phyloP scores from a whole-genome alignment of 2,329 filamentous ascomycete genomes.

The Hypoxylon sp. region DNA sequence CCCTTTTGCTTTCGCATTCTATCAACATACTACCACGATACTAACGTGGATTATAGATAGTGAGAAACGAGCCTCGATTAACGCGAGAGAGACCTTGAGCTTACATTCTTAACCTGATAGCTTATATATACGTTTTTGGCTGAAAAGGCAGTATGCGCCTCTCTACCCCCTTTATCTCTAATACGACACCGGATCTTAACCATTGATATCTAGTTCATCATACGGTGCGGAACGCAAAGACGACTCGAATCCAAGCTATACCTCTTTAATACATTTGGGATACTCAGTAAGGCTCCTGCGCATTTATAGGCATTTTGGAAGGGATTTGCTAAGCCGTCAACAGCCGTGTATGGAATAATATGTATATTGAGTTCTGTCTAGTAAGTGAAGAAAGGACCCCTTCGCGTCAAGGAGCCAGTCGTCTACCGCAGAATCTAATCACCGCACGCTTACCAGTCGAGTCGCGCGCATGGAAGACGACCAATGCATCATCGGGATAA shows the following conservation, averaged over 20 bases:
- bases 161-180: background rate
- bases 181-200: slow-evolving; percentile 29
- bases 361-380: slow-evolving; percentile 70
- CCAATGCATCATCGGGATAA: slow-evolving; percentile 72
- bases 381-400: slow-evolving; percentile 55
- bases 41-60: slow-evolving; percentile 29
- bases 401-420: background rate
- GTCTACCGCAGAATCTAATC: slow-evolving; percentile 5
- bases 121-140: slow-evolving; percentile 74
- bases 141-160: slow-evolving; percentile 67
- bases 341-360: slow-evolving; percentile 59
- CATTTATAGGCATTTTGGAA: background rate
- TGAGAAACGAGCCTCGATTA: slow-evolving; percentile 8
- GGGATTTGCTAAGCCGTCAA: slow-evolving; percentile 30
- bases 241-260: slow-evolving; percentile 69
- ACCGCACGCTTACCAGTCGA: slow-evolving; percentile 56
- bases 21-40: background rate
- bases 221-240: slow-evolving; percentile 63
- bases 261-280: slow-evolving; percentile 70
- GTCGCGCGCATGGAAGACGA: slow-evolving; percentile 67
- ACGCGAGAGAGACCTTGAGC: background rate
- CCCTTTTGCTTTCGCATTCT: background rate
- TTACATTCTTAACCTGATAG: slow-evolving; percentile 43
- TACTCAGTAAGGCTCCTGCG: slow-evolving; percentile 57
- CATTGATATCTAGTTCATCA: slow-evolving; percentile 62